Conservation (phyloP, 1,284 basidiomycete genomes). For the Phellopilus nigrolimitatus region DNA sequence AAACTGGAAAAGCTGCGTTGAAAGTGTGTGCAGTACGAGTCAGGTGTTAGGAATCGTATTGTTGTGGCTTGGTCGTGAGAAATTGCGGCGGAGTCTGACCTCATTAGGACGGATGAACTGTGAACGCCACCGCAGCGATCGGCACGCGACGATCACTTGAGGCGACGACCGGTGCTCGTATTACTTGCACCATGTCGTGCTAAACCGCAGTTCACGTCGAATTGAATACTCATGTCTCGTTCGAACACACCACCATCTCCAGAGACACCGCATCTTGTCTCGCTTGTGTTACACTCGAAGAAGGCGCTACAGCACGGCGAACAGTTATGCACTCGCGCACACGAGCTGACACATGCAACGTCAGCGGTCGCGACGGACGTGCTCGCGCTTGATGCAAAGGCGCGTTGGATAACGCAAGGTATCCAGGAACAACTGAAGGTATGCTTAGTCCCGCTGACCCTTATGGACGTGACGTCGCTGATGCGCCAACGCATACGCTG, state of each 20-base stretch:
- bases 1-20: no score
- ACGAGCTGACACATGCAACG: constrained; percentile 53
- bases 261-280: constrained; percentile 45
- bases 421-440: constrained; percentile 73
- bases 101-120: no score
- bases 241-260: constrained; percentile 11
- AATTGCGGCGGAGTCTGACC: no score
- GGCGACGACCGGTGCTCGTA: no score
- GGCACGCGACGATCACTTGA: neutral
- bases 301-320: constrained; percentile 73
- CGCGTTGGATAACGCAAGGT: constrained; percentile 67
- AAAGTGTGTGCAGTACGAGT: no score
- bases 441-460: constrained; percentile 2
- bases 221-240: constrained; percentile 12
- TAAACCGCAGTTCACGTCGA: neutral
- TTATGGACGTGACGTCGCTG: neutral
- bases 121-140: no score
- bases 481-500: neutral
- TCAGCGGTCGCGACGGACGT: constrained; percentile 62
- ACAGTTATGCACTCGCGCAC: constrained; percentile 62
- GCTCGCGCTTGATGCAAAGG: constrained; percentile 69
- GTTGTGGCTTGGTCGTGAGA: no score
- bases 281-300: constrained; percentile 74
- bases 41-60: no score
- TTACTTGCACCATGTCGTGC: neutral